A percentile compares a stretch with the other conserved stretches of the same genome.
phyloP scores from a whole-genome alignment of 805 yeast species.

The Candida insectalens region DNA sequence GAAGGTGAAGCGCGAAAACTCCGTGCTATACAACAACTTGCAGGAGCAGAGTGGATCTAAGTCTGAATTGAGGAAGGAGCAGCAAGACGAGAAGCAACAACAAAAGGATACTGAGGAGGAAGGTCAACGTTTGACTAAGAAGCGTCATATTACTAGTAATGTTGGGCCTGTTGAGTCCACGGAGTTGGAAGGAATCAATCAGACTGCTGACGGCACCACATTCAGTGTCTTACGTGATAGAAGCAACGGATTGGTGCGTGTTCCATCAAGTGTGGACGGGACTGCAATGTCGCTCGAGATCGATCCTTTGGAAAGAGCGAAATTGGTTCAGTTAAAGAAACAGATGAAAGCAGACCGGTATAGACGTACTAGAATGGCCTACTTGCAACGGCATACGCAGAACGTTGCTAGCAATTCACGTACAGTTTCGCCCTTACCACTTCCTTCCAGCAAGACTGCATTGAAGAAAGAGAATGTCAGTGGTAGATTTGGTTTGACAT shows the following conservation, averaged over 20 bases:
- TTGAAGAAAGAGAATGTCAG: constrained; percentile 12
- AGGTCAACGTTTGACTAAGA: not conserved
- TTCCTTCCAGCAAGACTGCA: too few species aligned
- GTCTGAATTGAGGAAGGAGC: not conserved
- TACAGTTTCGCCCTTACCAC: too few species aligned
- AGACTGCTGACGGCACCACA: not conserved
- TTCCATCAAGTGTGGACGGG: not conserved
- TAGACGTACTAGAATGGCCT: constrained; percentile 37
- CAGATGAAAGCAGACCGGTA: constrained; percentile 34
- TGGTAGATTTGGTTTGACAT: constrained; percentile 12
- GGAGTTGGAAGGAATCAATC: too few species aligned
- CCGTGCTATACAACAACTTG: constrained; percentile 10
- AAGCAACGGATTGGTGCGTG: not conserved
- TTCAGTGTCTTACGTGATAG: not conserved
- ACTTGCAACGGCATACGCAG: constrained; percentile 25
- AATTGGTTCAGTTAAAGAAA: constrained; percentile 21
- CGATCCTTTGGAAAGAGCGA: constrained; percentile 25
- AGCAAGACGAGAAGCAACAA: not conserved
- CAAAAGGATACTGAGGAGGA: not conserved
- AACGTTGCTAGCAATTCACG: too few species aligned
- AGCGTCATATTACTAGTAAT: not conserved
- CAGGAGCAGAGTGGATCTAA: not conserved
- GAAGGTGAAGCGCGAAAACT: constrained; percentile 16
- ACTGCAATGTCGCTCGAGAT: constrained; percentile 7
- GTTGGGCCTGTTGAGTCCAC: too few species aligned